phyloP scores from a whole-genome alignment of 2,329 filamentous ascomycete genomes.

The Ceratocystis huliohia region DNA sequence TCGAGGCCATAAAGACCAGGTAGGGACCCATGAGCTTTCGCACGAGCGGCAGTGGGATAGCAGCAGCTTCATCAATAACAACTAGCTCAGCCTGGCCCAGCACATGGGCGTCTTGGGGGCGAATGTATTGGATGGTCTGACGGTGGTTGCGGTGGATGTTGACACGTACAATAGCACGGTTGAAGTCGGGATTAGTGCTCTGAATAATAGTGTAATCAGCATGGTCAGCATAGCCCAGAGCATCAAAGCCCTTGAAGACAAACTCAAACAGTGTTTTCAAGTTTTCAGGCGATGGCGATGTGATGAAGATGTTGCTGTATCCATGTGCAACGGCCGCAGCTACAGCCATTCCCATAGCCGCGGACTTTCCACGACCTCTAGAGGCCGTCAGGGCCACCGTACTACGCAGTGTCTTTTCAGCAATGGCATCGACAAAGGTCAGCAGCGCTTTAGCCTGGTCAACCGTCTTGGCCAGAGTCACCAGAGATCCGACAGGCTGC shows the following conservation, averaged over 20 bases:
- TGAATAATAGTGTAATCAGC: conserved; percentile 97
- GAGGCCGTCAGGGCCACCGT: conserved; percentile 89
- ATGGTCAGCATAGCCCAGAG: conserved; percentile 84
- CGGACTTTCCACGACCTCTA: conserved; percentile 92
- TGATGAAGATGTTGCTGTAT: conserved; percentile 99
- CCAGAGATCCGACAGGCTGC: conserved; percentile 71
- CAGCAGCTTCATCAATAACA: conserved; percentile 94
- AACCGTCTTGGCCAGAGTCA: conserved; percentile 75
- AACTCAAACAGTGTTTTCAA: conserved; percentile 98
- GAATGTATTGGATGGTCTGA: conserved; percentile 97
- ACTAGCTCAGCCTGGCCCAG: conserved; percentile 88
- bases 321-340: conserved; percentile 90
- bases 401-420: conserved; percentile 86
- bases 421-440: conserved; percentile 90
- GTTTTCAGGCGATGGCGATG: conserved; percentile 93
- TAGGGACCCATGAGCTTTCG: conserved; percentile 93
- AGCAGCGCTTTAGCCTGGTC: conserved; percentile 96
- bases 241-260: conserved; percentile 95
- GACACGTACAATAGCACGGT: conserved; percentile 95
- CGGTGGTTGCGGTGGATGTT: conserved; percentile 91
- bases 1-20: conserved; percentile 97
- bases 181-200: conserved; percentile 95
- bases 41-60: conserved; percentile 85
- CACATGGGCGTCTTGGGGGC: conserved; percentile 89
- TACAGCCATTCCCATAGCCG: conserved; percentile 84